Conservation (phyloP, 2,329 filamentous ascomycete species). For the Aspergillaceae sp. region DNA sequence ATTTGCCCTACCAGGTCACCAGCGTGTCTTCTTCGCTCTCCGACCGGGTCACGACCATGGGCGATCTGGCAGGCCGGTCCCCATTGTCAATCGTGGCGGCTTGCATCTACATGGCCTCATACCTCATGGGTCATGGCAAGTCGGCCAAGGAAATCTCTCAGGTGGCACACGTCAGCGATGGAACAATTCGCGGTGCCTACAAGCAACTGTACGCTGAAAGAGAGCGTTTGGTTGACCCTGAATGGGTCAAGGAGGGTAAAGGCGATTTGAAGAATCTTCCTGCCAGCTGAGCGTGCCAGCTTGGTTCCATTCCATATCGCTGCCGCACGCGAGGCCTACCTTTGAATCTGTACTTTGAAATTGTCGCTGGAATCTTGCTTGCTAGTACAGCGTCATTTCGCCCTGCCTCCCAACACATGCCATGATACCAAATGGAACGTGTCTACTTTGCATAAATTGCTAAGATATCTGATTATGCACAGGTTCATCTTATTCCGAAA, state of each 20-base stretch:
- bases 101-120: conserved; percentile 92
- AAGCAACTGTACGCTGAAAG: conserved; percentile 71
- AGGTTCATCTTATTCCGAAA: no score
- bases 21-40: conserved; percentile 74
- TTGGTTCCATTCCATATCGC: no score
- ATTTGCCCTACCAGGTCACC: conserved; percentile 64
- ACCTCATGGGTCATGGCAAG: conserved; percentile 71
- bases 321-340: no score
- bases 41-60: conserved; percentile 64
- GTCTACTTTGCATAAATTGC: no score
- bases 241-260: conserved; percentile 64
- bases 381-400: no score
- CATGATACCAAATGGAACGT: no score
- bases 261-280: conserved; percentile 66
- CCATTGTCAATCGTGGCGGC: conserved; percentile 89
- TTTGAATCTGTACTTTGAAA: no score
- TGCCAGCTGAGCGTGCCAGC: conserved; percentile 24
- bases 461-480: no score
- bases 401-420: no score
- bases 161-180: conserved; percentile 86
- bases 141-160: conserved; percentile 77
- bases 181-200: conserved; percentile 93
- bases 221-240: conserved; percentile 63
- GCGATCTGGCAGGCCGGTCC: conserved; percentile 81
- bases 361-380: no score